Evolutionary conservation across 148 eudicot species (phyloP).

Genomic region (Amaranthus palmeri): DNA sequence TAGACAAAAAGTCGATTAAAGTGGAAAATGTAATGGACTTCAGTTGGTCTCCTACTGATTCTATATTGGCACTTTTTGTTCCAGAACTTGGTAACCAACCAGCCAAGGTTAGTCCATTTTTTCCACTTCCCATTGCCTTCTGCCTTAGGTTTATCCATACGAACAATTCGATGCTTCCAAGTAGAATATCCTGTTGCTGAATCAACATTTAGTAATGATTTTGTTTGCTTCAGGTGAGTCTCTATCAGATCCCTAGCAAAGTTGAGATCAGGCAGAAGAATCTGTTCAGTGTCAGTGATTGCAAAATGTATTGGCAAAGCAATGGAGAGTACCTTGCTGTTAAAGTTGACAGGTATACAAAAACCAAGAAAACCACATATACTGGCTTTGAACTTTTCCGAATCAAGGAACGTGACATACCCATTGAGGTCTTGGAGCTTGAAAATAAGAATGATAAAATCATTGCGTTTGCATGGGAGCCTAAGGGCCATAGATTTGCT

Average conservation of each 20-base stretch:
- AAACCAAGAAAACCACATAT: conserved; percentile 93
- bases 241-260: conserved; percentile 90
- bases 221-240: conserved; percentile 55
- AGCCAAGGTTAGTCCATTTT: conserved; percentile 54
- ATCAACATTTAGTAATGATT: neutral
- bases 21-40: conserved; percentile 91
- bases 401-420: conserved; percentile 91
- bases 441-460: conserved; percentile 94
- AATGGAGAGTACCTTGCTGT: conserved; percentile 93
- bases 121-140: neutral
- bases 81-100: conserved; percentile 98
- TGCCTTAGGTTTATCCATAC: neutral
- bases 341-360: conserved; percentile 85
- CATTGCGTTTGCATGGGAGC: conserved; percentile 99
- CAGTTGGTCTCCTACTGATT: conserved; percentile 93
- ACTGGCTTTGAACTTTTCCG: conserved; percentile 98
- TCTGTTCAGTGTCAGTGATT: conserved; percentile 93
- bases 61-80: conserved; percentile 76
- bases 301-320: conserved; percentile 99
- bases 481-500: conserved; percentile 94
- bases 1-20: conserved; percentile 88
- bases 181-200: neutral
- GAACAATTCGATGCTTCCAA: neutral
- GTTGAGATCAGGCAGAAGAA: conserved; percentile 86
- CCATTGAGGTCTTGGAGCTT: conserved; percentile 91